Evolutionary conservation across 2,329 filamentous ascomycete genomes (phyloP), one percentile per base, ranked within the genome.

Genomic region (Talaromyces sp.): DNA sequence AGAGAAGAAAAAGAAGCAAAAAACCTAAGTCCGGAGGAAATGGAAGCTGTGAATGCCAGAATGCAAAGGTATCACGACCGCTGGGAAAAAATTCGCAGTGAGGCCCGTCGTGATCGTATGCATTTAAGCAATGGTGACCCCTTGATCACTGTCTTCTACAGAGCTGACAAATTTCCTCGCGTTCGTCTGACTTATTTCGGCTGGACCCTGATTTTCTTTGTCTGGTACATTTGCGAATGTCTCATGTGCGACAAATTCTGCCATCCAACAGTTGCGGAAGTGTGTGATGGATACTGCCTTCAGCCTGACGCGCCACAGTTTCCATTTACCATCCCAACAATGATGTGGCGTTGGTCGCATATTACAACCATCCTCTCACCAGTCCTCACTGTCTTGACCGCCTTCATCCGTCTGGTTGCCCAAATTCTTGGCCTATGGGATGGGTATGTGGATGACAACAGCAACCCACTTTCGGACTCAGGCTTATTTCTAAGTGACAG

Each of bases 241-340:
- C 68, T 75, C 38, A 77, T 82, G 68, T 80, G 79, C 64, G 77
- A 81, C 38, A 70, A 76, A 29, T 84, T 81, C 69, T 83, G 80
- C 66, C 80, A 83, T 54, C 80, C 79, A 3, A 63, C 72, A 8
- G 79, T 81, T 61, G 79, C 81, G 4, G 65, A 72, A 12, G 74
- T 67, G 8, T 84, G 83, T 64, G 70, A 75, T 38, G 80, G 79
- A 24, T 82, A 79, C 61, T 81, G 80, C 57, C 72, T 83, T 35
- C 73, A 78, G 50, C 77, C 77, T 21, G 73, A 83, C 62, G 81
- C 81, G 10, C 84, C 84, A 0, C 67, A 73, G 24, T 83, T 79
- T 56, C 84, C 84, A 0, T 83, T 79, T 62, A 82, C 84, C 5
- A 75, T 84, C 5, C 81, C 82, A 3, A 85, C 82, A 3, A 75